phyloP scores from a whole-genome alignment of 306 rosid species.

The Ziziphus jujuba region DNA sequence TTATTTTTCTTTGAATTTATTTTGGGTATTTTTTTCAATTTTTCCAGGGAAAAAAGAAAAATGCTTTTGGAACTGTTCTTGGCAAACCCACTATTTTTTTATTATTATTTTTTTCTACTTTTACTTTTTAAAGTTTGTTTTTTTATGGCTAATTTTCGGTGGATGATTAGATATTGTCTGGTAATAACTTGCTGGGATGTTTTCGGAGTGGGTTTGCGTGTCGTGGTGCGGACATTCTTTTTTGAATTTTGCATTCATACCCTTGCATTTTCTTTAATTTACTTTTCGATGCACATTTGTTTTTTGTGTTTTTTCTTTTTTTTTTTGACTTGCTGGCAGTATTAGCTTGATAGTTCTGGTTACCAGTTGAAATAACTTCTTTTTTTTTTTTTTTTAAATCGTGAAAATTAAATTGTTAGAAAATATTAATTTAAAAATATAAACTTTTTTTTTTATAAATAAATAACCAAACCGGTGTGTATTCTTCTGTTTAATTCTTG shows the following conservation, averaged over 20 bases:
- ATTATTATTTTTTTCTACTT: constrained; percentile 23
- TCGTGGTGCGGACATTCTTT: not conserved
- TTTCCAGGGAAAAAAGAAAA: not conserved
- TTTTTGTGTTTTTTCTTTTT: too few relatives aligned
- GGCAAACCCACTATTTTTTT: constrained; percentile 13
- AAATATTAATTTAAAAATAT: too few relatives aligned
- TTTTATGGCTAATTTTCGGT: constrained; percentile 1
- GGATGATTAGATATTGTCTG: not conserved
- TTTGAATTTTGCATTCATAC: constrained; percentile 17
- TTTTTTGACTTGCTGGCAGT: not conserved
- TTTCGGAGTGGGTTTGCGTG: not conserved
- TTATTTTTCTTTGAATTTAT: not conserved
- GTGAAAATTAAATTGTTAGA: too few relatives aligned
- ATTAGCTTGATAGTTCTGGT: not conserved
- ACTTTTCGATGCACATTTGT: too few relatives aligned
- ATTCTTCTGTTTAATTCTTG: too few relatives aligned
- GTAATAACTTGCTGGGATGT: too few relatives aligned
- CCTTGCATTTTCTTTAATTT: not conserved
- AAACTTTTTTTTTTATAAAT: too few relatives aligned
- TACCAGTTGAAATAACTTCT: too few relatives aligned
- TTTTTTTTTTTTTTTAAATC: too few relatives aligned
- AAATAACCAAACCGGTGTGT: too few relatives aligned
- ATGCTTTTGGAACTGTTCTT: too few relatives aligned
- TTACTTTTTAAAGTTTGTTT: not conserved
- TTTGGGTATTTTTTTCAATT: not conserved